A percentile compares a stretch with the other conserved stretches of the same genome.
These are phyloP conservation scores for Solanum clarkiae DNA, from an alignment of 257 asterid species.

Conservation along the genomic window DNA sequence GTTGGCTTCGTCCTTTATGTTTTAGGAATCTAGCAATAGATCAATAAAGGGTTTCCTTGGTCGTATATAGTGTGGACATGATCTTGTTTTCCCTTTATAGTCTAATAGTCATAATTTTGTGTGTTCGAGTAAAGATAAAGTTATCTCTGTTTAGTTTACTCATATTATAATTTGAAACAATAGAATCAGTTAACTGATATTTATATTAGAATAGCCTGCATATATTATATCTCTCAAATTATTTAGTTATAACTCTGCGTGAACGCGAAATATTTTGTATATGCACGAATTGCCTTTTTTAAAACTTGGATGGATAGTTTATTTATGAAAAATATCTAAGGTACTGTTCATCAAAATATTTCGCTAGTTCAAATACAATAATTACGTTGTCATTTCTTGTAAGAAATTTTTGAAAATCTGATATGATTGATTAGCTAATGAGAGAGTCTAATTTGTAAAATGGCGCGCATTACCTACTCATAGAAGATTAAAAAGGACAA, in stretches of 20 bases:
- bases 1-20: not conserved
- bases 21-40: not conserved
- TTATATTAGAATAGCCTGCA: not conserved
- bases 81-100: not conserved
- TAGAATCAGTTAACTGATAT: not conserved
- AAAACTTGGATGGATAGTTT: not conserved
- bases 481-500: not conserved
- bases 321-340: not conserved
- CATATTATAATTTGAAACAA: not conserved
- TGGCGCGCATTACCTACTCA: not conserved
- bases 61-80: not conserved
- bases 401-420: not conserved
- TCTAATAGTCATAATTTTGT: not conserved
- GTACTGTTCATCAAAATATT: not conserved
- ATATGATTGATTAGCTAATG: not conserved
- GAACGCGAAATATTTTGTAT: not conserved
- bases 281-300: not conserved
- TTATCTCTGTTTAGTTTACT: not conserved
- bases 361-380: not conserved
- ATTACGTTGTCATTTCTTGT: not conserved
- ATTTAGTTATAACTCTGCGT: not conserved
- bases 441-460: not conserved
- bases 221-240: not conserved
- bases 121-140: not conserved
- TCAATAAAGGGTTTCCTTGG: not conserved